Percentiles rank a stretch among this genome's conserved stretches.
phyloP scores from a whole-genome alignment of 148 eudicot species.

The Vaccinium vitisidaea region DNA sequence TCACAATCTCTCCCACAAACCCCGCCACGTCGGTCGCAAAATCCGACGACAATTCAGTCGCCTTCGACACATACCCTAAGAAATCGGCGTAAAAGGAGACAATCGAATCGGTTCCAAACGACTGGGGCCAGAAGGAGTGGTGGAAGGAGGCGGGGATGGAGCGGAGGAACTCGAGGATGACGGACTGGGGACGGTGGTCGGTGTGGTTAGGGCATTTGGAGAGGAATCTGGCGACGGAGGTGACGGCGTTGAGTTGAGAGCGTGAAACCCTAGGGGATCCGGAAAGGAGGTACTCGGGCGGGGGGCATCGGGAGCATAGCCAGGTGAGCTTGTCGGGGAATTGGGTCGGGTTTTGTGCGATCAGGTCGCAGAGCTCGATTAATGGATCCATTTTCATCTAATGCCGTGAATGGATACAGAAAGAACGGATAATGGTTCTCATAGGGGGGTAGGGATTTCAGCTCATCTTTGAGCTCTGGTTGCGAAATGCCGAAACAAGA shows the following conservation, averaged over 20 bases:
- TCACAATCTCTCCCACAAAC: constrained; percentile 55
- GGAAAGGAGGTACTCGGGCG: constrained; percentile 42
- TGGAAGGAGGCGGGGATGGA: constrained; percentile 51
- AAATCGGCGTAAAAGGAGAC: constrained; percentile 54
- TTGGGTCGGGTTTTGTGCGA: constrained; percentile 59
- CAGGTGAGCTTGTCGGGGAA: constrained; percentile 69
- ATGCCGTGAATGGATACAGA: background rate
- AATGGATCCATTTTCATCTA: constrained; percentile 60
- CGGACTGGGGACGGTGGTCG: constrained; percentile 38
- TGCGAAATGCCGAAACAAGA: background rate
- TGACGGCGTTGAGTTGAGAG: constrained; percentile 67
- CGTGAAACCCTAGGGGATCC: constrained; percentile 63
- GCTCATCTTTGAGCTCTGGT: background rate
- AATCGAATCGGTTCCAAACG: constrained; percentile 40
- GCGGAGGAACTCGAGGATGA: constrained; percentile 52
- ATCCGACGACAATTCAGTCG: constrained; percentile 48
- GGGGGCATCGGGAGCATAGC: constrained; percentile 76
- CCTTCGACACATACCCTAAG: constrained; percentile 50
- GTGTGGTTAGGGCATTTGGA: constrained; percentile 54
- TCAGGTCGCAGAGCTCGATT: constrained; percentile 78
- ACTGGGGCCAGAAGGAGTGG: constrained; percentile 76
- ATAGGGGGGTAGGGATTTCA: background rate
- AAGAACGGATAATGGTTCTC: background rate
- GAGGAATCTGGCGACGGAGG: constrained; percentile 57
- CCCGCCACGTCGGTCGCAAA: constrained; percentile 60